phyloP scores from a whole-genome alignment of 2,329 filamentous ascomycete species.

The Dissoconium aciculare region DNA sequence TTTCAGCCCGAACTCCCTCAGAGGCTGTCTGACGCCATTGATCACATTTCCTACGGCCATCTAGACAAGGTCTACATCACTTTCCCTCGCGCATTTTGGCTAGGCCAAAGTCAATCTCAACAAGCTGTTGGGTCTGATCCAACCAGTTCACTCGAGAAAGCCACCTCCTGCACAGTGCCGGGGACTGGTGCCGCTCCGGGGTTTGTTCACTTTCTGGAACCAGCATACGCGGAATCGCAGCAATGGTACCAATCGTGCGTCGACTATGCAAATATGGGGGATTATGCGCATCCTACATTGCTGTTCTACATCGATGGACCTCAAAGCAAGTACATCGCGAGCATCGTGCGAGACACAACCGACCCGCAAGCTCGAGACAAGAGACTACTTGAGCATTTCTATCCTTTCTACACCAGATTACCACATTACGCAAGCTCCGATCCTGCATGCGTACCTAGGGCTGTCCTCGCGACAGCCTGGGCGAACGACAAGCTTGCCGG shows the following conservation, averaged over 20 bases:
- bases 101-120: slow-evolving; percentile 15
- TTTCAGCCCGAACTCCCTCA: slow-evolving; percentile 49
- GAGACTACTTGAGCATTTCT: slow-evolving; percentile 51
- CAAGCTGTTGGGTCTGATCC: slow-evolving; percentile 18
- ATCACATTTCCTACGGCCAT: slow-evolving; percentile 52
- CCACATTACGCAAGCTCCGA: slow-evolving; percentile 46
- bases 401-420: slow-evolving; percentile 62
- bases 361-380: slow-evolving; percentile 36
- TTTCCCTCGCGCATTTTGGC: slow-evolving; percentile 66
- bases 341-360: slow-evolving; percentile 14
- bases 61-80: slow-evolving; percentile 53
- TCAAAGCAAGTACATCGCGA: slow-evolving; percentile 42
- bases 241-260: slow-evolving; percentile 51
- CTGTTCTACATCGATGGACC: slow-evolving; percentile 68
- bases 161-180: not conserved
- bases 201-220: slow-evolving; percentile 63
- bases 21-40: slow-evolving; percentile 44
- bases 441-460: slow-evolving; percentile 46
- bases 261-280: slow-evolving; percentile 53
- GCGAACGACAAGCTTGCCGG: slow-evolving; percentile 64
- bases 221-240: slow-evolving; percentile 45
- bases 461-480: slow-evolving; percentile 61
- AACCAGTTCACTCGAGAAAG: slow-evolving; percentile 15
- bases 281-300: slow-evolving; percentile 58
- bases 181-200: slow-evolving; percentile 33